phyloP scores from a whole-genome alignment of 2,329 filamentous ascomycete species.

The Cladophialophora carrionii region DNA sequence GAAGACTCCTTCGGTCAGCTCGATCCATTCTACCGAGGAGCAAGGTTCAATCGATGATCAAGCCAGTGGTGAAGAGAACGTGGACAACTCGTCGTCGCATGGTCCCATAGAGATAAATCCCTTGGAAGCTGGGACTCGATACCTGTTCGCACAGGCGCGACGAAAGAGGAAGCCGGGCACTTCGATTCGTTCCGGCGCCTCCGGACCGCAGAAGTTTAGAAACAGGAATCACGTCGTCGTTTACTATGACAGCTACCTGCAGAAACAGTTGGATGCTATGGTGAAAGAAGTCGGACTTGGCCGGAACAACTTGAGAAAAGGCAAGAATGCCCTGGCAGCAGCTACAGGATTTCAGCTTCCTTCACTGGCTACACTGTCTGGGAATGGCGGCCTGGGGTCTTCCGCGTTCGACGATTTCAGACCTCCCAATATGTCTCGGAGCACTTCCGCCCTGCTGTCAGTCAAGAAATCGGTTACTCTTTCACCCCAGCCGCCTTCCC shows the following conservation, averaged over 20 bases:
- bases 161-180: conserved; percentile 43
- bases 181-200: conserved; percentile 43
- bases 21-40: conserved; percentile 44
- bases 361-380: conserved; percentile 25
- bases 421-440: conserved; percentile 22
- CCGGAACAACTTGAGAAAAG: conserved; percentile 82
- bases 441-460: conserved; percentile 14
- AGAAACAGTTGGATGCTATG: conserved; percentile 78
- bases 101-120: conserved; percentile 32
- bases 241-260: conserved; percentile 89
- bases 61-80: conserved; percentile 5
- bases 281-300: conserved; percentile 80
- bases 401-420: conserved; percentile 23
- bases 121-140: conserved; percentile 35
- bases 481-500: conserved; percentile 30
- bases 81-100: conserved; percentile 17
- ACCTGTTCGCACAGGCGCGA: conserved; percentile 43
- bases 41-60: conserved; percentile 12
- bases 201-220: conserved; percentile 60
- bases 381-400: conserved; percentile 12
- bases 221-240: conserved; percentile 78
- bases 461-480: conserved; percentile 16
- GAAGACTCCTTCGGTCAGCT: conserved; percentile 45
- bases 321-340: conserved; percentile 74
- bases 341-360: conserved; percentile 44